Percentiles rank a stretch among this genome's conserved stretches.
Conservation (phyloP, 2,329 filamentous ascomycete species). For the Claviceps sp. region DNA sequence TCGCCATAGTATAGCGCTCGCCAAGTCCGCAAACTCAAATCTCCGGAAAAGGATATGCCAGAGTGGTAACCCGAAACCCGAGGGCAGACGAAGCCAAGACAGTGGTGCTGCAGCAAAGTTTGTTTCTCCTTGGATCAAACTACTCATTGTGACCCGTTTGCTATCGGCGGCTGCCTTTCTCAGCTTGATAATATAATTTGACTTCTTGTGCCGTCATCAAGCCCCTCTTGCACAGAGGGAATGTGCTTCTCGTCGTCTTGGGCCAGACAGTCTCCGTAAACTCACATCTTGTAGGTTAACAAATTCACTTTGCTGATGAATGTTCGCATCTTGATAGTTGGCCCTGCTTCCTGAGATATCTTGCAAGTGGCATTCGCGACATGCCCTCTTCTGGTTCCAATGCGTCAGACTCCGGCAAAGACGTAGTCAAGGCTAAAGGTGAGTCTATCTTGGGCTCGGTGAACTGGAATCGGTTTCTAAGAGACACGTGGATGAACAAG, state of each 20-base stretch:
- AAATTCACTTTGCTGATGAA: neutral
- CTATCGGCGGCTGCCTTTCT: neutral
- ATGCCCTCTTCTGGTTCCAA: constrained; percentile 1
- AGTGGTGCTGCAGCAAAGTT: neutral
- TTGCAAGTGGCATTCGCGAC: neutral
- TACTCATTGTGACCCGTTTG: neutral
- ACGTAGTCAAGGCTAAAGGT: neutral
- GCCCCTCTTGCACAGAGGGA: neutral
- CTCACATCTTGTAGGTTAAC: neutral
- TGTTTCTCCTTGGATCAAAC: neutral
- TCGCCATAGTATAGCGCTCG: neutral
- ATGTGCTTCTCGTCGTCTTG: neutral
- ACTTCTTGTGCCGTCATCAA: neutral
- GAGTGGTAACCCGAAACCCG: neutral
- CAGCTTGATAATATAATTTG: neutral
- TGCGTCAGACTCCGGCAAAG: neutral
- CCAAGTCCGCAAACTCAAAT: neutral
- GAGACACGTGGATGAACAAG: neutral
- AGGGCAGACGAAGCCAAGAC: neutral
- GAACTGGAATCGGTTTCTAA: neutral
- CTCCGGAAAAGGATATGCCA: neutral
- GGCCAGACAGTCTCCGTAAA: neutral
- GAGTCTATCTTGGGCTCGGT: neutral
- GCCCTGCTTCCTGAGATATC: too few species aligned
- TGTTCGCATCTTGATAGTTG: neutral